Base-by-base conservation (phyloP, 1,139 yeast genomes). In the Lodderomyces orthopsilosis region DNA sequence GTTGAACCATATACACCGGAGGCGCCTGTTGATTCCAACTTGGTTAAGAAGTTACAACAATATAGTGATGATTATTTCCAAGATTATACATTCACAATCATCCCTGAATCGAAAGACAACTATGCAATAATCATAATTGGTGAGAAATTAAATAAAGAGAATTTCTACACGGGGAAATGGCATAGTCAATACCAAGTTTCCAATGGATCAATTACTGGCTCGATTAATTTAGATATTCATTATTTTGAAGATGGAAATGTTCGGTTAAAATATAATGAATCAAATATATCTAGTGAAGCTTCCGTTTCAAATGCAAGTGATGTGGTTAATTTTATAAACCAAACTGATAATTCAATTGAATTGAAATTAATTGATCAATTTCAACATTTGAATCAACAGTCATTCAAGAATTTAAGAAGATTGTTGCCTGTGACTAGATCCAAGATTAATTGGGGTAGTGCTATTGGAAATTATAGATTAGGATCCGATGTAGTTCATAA, bases 191-290 rank as follows among this genome's bases (percentile, higher is more conserved):
- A 88, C 61, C 58, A 65, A 4, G 66, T 77, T 40, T 17, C 34
- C 1, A 62, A 72, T 47, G 61, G 64, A 2, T 62, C 66, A 0
- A 53, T 85, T 12, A 53, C 55, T 1, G 96, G 95, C 5, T 57
- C 61, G 12, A 71, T 89, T 27, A 64, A 65, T 33, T 75, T 90
- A 35, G 93, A 87, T 51, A 85, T 91, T 37, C 98, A 93, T 63
- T 93, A 91, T 64, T 93, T 79, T 60, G 98, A 93, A 65, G 98
- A 93, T 54, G 98, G 98, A 24, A 93, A 93, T 57, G 98, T 93
- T 17, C 74, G 94, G 41, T 76, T 93, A 54, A 81, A 79, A 51
- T 78, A 84, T 22, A 21, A 6, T 4, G 30, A 30, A 18, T 56
- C 75, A 2, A 59, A 58, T 6, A 13, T 32, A 15, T 57, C 60